Evolutionary conservation across 257 asterid genomes (phyloP).

Genomic region (Scutellaria barbata): DNA sequence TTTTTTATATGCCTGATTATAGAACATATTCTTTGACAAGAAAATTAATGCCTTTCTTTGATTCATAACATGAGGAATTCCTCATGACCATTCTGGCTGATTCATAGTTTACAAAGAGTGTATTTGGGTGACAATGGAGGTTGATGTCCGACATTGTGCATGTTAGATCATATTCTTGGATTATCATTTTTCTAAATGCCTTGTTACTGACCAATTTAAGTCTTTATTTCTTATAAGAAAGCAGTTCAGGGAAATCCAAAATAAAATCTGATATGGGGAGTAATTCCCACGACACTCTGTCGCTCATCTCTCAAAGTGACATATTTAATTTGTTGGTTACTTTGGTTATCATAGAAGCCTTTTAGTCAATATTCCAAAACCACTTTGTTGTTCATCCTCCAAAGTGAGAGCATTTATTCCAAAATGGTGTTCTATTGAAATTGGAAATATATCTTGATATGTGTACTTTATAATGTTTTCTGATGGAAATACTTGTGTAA

Average conservation of each 20-base stretch:
- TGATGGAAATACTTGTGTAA: background rate
- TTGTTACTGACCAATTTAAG: constrained; percentile 1
- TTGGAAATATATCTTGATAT: constrained; percentile 3
- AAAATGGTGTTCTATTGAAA: background rate
- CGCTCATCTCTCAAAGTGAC: background rate
- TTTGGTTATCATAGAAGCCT: background rate
- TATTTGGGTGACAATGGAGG: constrained; percentile 13
- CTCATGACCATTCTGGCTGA: constrained; percentile 9
- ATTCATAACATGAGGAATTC: constrained; percentile 13
- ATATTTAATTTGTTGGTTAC: background rate
- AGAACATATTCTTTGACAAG: background rate
- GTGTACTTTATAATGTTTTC: constrained; percentile 7
- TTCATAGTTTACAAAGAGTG: background rate
- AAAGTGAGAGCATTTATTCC: background rate
- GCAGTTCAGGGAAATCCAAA: background rate
- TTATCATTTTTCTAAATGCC: background rate
- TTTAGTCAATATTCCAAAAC: background rate
- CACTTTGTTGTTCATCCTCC: background rate
- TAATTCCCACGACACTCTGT: background rate
- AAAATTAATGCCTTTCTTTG: constrained; percentile 11
- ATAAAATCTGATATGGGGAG: background rate
- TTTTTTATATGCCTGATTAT: background rate
- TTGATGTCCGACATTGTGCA: background rate
- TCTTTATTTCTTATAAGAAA: background rate
- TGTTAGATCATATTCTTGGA: background rate